Evolutionary conservation across 1,284 basidiomycete genomes (phyloP), one percentile per base, ranked within the genome.

Genomic region (Tylopilus sp.): DNA sequence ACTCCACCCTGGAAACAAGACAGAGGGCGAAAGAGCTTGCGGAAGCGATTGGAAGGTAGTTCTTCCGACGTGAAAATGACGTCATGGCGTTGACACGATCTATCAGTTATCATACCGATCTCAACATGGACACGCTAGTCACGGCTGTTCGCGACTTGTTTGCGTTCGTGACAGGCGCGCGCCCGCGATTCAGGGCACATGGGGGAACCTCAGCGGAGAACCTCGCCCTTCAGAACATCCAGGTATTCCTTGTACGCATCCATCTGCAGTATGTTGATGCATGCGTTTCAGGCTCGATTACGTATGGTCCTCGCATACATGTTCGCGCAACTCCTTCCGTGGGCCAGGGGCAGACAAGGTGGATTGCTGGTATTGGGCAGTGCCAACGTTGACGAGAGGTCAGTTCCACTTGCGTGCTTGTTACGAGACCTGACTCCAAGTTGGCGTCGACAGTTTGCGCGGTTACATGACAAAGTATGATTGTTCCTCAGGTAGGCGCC

Each of bases 391-490:
- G 98, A 99, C 75, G 98, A 99, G 83, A 97, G 94, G 92, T 92
- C 65, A 49, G 79, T 67, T 15, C n/a, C 33, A 41, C 18, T 12
- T 60, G 38, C 32, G 24, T 19, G 32, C 47, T 22, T 32, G n/a
- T 24, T n/a, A 55, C 29, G 36, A 33, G 13, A 57, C 38, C 26
- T 62, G 44, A 70, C 44, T 52, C 13, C 29, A 29, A 29, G 29
- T 29, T 29, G 57, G 54, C 16, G 15, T 53, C 9, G 29, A 52
- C 64, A 96, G 95, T 81, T 85, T 99, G 65, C 90, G 98, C 65
- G 98, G 98, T 5, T 99, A 99, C 79, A 83, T 98, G 68, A 99
- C 98, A 1, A 99, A 99, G 82, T 99, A 99, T 78, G 98, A 99
- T 80, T 96, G 90, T 70, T 95, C 93, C 7, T 94, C 93, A 22